phyloP scores from a whole-genome alignment of 2,329 filamentous ascomycete species.

The Phaeoacremonium minimum region DNA sequence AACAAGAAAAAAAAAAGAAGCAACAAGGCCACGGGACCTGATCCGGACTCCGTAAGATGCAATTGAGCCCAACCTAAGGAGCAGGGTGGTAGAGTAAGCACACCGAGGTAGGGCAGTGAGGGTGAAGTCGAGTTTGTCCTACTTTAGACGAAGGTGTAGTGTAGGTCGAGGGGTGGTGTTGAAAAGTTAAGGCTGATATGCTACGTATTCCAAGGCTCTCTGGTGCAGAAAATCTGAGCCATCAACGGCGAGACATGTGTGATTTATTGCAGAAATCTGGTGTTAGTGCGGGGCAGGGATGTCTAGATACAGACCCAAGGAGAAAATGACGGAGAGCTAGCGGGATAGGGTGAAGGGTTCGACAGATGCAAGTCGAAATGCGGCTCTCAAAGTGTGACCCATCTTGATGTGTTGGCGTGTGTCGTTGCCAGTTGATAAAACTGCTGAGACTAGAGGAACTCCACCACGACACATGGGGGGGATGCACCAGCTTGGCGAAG shows the following conservation, averaged over 20 bases:
- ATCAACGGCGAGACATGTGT: conserved; percentile 58
- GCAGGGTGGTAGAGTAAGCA: conserved; percentile 14
- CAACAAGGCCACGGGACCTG: conserved; percentile 24
- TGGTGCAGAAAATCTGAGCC: conserved; percentile 44
- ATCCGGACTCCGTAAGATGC: conserved; percentile 36
- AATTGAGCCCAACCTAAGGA: conserved; percentile 51
- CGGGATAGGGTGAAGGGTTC: conserved; percentile 40
- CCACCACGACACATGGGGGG: conserved; percentile 51
- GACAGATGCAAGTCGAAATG: conserved; percentile 59
- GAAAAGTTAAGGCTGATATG: conserved; percentile 31
- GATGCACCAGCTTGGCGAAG: conserved; percentile 11
- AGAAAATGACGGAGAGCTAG: conserved; percentile 27
- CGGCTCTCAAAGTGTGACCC: conserved; percentile 67
- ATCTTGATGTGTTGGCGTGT: conserved; percentile 88
- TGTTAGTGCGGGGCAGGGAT: conserved; percentile 47
- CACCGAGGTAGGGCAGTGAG: conserved; percentile 20
- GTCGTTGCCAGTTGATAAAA: conserved; percentile 76
- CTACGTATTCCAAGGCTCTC: conserved; percentile 42
- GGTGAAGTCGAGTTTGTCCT: conserved; percentile 25
- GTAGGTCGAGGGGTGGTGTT: conserved; percentile 28
- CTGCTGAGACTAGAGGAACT: conserved; percentile 58
- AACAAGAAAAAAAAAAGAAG: conserved; percentile 15
- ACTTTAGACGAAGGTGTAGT: conserved; percentile 19
- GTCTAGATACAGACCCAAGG: conserved; percentile 34
- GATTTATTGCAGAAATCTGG: conserved; percentile 57